These are phyloP conservation scores for Anthracocystis walkeri DNA, from an alignment of 1,284 basidiomycete species.

Conservation along the genomic window DNA sequence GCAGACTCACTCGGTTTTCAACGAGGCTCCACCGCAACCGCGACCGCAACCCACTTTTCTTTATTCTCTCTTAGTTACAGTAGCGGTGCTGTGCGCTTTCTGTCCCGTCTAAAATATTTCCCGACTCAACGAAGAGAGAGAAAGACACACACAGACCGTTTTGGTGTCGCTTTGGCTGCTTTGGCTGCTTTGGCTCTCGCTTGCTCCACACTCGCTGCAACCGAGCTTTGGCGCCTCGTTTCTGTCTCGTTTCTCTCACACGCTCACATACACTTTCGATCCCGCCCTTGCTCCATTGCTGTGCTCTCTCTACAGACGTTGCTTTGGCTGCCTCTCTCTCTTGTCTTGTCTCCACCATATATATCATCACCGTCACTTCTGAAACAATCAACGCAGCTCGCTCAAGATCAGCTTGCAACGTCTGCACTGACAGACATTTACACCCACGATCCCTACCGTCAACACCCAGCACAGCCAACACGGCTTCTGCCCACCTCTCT, in stretches of 20 bases:
- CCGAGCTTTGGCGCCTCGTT: slow-evolving; percentile 1
- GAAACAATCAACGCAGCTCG: not conserved
- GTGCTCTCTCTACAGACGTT: not conserved
- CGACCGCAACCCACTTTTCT: slow-evolving; percentile 1
- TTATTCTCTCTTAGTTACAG: too few relatives aligned
- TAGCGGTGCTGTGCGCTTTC: too few relatives aligned
- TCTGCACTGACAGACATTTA: not conserved
- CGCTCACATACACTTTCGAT: not conserved
- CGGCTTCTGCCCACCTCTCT: not conserved
- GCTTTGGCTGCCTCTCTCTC: not conserved
- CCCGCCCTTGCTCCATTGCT: not conserved
- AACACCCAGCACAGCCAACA: not conserved
- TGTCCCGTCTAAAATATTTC: not conserved
- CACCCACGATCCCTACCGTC: slow-evolving; percentile 7
- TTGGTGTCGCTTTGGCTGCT: not conserved
- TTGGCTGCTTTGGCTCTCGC: not conserved
- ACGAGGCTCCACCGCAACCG: not conserved
- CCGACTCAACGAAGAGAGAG: not conserved
- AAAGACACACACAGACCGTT: not conserved
- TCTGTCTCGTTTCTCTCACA: slow-evolving; percentile 1
- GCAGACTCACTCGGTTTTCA: not conserved
- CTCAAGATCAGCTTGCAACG: not conserved
- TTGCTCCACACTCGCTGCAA: slow-evolving; percentile 2
- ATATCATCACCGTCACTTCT: not conserved
- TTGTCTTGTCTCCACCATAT: not conserved